A percentile compares a stretch with the other conserved stretches of the same genome.
These are phyloP conservation scores for Geotrichum europaeum DNA, from an alignment of 1,139 yeast genomes.

Conservation along the genomic window DNA sequence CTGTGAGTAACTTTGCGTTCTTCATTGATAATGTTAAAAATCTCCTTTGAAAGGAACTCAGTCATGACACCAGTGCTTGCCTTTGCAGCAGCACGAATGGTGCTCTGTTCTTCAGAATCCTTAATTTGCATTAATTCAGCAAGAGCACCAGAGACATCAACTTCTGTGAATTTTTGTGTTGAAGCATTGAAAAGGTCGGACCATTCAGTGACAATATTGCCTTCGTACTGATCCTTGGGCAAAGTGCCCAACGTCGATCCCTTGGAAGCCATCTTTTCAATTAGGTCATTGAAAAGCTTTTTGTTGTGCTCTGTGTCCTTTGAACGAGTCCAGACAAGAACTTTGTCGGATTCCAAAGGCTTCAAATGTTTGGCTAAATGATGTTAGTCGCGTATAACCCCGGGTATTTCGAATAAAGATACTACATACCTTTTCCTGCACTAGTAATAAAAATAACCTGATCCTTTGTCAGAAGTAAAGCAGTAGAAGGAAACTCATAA, in stretches of 20 bases:
- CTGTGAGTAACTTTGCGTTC: constrained; percentile 71
- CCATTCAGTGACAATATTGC: constrained; percentile 77
- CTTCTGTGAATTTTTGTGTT: constrained; percentile 33
- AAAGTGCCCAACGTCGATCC: constrained; percentile 55
- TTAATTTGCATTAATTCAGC: constrained; percentile 65
- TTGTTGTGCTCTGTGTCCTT: constrained; percentile 77
- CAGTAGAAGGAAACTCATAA: constrained; percentile 91
- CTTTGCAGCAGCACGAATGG: constrained; percentile 65
- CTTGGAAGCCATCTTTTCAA: constrained; percentile 44
- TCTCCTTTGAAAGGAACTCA: constrained; percentile 75
- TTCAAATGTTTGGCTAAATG: constrained; percentile 61
- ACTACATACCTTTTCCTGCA: constrained; percentile 50
- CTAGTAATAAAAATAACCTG: constrained; percentile 69
- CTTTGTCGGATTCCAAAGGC: constrained; percentile 44
- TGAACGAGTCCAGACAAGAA: constrained; percentile 70
- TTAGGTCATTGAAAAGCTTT: constrained; percentile 55
- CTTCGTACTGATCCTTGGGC: constrained; percentile 69
- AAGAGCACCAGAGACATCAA: constrained; percentile 53
- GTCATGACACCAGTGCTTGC: constrained; percentile 73
- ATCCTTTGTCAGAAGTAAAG: constrained; percentile 56
- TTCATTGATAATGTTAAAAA: constrained; percentile 83
- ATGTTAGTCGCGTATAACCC: constrained; percentile 7
- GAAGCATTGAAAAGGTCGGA: constrained; percentile 35
- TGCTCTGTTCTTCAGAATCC: constrained; percentile 70
- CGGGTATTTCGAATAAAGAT: not conserved